Evolutionary conservation across 306 rosid genomes (phyloP), one percentile per base, ranked within the genome.

Genomic region (Amphicarpaea edgeworthii): DNA sequence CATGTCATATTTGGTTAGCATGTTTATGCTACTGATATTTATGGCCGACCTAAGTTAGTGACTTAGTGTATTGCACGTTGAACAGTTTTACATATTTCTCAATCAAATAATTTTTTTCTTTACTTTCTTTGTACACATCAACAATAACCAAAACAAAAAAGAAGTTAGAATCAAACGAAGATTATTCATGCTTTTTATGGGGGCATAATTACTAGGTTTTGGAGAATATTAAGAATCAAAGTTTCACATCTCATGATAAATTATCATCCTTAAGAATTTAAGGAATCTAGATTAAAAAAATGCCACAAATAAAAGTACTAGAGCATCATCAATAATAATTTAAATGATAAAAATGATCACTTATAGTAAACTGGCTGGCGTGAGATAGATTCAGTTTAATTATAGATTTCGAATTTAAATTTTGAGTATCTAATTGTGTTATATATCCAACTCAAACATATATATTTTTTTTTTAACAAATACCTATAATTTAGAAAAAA

Each of bases 1-100:
- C 83, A 80, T 65, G 75, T 73, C 70, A 32, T 26, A 50, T 55
- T 65, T 17, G 83, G 83, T 55, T 79, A 64, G 16, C 32, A 50
- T 51, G 42, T 28, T 70, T 8, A 62, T n/a, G 34, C 14, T 7
- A 43, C 9, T 65, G 60, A 55, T 42, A 55, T 12, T 28, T 51
- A 63, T 73, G 79, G 23, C 34, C 69, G 43, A 51, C 83, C 68
- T 54, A 79, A 51, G 51, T 54, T 73, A 19, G 46, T 51, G 68
- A 38, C 73, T 65, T 46, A 21, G 55, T 42, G 72, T 16, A n/a
- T n/a, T n/a, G 68, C 75, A 32, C 63, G 28, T 50, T 30, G 34
- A 70, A n/a, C 50, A 38, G 6, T 58, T 53, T 64, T 9, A 8
- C 41, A 38, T 42, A 15, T 53, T 41, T 53, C 43, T 41, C 68